Percentiles rank a stretch among this genome's conserved stretches.
phyloP scores from a whole-genome alignment of 805 yeast species.

The Nakazawaea holstii region DNA sequence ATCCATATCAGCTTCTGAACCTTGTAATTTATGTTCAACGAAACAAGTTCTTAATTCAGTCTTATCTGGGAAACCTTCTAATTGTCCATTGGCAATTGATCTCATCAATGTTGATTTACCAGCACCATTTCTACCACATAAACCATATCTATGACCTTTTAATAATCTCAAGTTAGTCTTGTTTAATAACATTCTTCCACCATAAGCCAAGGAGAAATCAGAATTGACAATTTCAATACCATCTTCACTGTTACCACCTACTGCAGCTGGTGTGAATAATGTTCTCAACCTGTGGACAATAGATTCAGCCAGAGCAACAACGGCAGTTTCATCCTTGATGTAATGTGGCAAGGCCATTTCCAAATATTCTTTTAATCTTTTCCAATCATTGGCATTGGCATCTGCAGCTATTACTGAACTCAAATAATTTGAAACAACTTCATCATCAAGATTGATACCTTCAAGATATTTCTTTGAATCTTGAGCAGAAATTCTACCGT shows the following conservation, averaged over 20 bases:
- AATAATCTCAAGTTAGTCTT: conserved; percentile 83
- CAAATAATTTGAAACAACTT: conserved; percentile 41
- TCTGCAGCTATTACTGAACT: conserved; percentile 49
- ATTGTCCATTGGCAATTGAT: conserved; percentile 92
- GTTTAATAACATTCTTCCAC: conserved; percentile 93
- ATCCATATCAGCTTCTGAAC: conserved; percentile 88
- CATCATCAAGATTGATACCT: conserved; percentile 28
- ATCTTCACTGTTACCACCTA: conserved; percentile 60
- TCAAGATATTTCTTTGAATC: conserved; percentile 44
- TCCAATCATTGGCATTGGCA: conserved; percentile 73
- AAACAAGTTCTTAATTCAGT: conserved; percentile 86
- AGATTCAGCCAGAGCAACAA: conserved; percentile 34
- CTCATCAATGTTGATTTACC: conserved; percentile 98
- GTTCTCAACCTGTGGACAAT: conserved; percentile 44
- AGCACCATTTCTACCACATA: conserved; percentile 98
- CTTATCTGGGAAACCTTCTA: conserved; percentile 95
- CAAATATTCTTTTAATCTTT: conserved; percentile 52
- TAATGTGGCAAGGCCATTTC: conserved; percentile 31
- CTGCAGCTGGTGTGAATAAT: conserved; percentile 49
- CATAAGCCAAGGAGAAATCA: conserved; percentile 93
- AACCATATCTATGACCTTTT: conserved; percentile 96
- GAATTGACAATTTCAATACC: conserved; percentile 92
- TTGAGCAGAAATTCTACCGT: conserved; percentile 60
- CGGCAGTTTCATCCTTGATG: conserved; percentile 27
- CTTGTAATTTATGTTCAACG: conserved; percentile 95